Evolutionary conservation across 163 green algal genomes (phyloP).

Genomic region (Coccomyxa subellipsoidea): DNA sequence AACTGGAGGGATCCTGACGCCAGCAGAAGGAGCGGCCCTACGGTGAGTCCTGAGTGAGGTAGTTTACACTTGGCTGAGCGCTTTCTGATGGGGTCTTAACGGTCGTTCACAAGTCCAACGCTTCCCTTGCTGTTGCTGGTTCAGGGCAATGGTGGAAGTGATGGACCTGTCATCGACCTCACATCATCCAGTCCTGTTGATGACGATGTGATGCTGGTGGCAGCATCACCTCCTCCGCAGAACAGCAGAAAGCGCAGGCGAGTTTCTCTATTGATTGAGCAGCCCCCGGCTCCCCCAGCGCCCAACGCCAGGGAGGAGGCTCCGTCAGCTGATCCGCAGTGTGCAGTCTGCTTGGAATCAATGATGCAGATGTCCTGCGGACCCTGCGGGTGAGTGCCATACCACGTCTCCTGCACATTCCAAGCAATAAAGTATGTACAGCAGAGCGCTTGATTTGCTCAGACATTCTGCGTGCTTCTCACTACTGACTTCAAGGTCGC

Average conservation of each 20-base stretch:
- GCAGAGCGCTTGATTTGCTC: no score
- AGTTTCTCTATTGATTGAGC: background rate
- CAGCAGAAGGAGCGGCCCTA: background rate
- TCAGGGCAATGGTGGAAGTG: background rate
- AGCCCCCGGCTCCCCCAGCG: background rate
- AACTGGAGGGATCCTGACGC: background rate
- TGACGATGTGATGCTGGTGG: background rate
- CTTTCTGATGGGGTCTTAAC: no score
- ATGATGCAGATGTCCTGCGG: conserved; percentile 37
- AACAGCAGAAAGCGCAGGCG: background rate
- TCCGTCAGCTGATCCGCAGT: conserved; percentile 10
- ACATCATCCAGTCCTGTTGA: background rate
- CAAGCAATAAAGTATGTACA: no score
- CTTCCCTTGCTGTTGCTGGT: background rate
- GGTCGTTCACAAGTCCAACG: no score
- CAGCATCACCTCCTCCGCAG: background rate
- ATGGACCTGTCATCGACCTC: conserved; percentile 3
- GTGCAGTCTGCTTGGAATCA: conserved; percentile 37
- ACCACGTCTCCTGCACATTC: background rate
- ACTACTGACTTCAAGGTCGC: background rate
- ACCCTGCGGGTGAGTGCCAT: conserved; percentile 33
- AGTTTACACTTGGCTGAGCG: no score
- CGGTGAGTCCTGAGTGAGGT: background rate
- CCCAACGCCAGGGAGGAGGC: background rate
- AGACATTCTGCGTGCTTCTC: background rate